Base-by-base conservation (phyloP, 768 basidiomycete genomes). In the Leccinum truebloodii region DNA sequence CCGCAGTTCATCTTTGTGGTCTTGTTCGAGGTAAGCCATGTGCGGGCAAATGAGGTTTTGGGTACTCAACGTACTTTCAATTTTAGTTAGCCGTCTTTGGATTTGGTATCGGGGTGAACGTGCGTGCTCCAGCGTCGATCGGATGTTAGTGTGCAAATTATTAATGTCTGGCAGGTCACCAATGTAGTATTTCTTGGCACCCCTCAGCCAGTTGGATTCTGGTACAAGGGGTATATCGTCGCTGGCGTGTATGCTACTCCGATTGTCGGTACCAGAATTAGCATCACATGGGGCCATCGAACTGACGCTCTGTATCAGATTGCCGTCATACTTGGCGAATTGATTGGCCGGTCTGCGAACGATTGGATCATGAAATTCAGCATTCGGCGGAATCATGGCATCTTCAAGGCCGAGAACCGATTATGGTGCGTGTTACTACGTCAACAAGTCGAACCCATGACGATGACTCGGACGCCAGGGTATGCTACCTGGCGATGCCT, bases 381-480 rank as follows among this genome's bases (percentile, higher is more conserved):
- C 48, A 80, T 83, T 63, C 74, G 79, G 20, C 64, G 76, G 32
- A 82, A 84, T 63, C 63, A 69, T 0, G 84, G 84, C 53, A 79
- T 86, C 50, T 85, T 85, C 69, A 77, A 79, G 55, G 80, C 85
- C 4, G 84, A 86, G 67, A 77, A 62, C 60, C 76, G 79, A 13
- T 55, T 80, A 24, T 80, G 78, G 78, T 76, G 49, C 32, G 73
- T 71, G 6, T 28, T 28, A 28, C 28, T 6, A 44, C 35, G n/a
- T 20, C 0, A 7, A 22, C 9, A 3, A 0, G 8, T 3, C 3
- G 24, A 20, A 46, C 3, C 18, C 9, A 2, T 39, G 22, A 35
- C 7, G 1, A 24, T 54, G 6, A 48, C 9, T 28, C 10, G 48
- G 41, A 26, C 5, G 1, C 37, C 32, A 76, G 75, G 76, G 67